Evolutionary conservation across 2,329 filamentous ascomycete species (phyloP).

Genomic region (Epichloe typhina): DNA sequence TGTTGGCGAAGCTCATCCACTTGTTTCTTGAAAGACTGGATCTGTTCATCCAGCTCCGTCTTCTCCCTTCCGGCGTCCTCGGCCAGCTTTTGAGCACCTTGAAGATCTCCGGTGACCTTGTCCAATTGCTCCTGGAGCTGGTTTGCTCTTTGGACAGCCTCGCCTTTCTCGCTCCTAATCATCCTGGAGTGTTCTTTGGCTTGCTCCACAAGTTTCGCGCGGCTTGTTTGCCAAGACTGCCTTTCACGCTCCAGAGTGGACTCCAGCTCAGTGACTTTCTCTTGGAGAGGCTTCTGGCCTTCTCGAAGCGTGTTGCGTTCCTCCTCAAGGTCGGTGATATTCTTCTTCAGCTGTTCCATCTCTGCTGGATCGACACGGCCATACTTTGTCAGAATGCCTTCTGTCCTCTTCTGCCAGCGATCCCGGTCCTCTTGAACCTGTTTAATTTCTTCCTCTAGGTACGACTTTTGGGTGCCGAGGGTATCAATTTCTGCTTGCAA

Average conservation of each 20-base stretch:
- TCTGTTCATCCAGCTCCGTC: slow-evolving; percentile 27
- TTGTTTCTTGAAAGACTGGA: slow-evolving; percentile 29
- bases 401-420: slow-evolving; percentile 88
- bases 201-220: slow-evolving; percentile 44
- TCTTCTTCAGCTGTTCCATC: slow-evolving; percentile 75
- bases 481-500: slow-evolving; percentile 69
- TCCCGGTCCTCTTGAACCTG: slow-evolving; percentile 85
- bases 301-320: slow-evolving; percentile 48
- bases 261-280: slow-evolving; percentile 39
- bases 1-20: slow-evolving; percentile 25
- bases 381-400: slow-evolving; percentile 92
- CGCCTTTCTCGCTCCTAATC: slow-evolving; percentile 40
- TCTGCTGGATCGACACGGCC: slow-evolving; percentile 90
- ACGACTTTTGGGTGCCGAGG: slow-evolving; percentile 67
- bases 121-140: slow-evolving; percentile 38
- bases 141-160: slow-evolving; percentile 37
- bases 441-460: slow-evolving; percentile 77
- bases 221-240: slow-evolving; percentile 36
- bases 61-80: slow-evolving; percentile 21
- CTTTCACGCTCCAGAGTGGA: slow-evolving; percentile 40
- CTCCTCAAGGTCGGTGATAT: slow-evolving; percentile 50
- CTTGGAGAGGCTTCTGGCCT: slow-evolving; percentile 36
- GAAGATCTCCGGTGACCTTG: slow-evolving; percentile 39
- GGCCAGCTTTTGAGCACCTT: slow-evolving; percentile 28
- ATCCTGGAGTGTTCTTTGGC: slow-evolving; percentile 47